Evolutionary conservation across 2,329 filamentous ascomycete species (phyloP), one percentile per base, ranked within the genome.

Genomic region (Endoconidiophora laricicola): DNA sequence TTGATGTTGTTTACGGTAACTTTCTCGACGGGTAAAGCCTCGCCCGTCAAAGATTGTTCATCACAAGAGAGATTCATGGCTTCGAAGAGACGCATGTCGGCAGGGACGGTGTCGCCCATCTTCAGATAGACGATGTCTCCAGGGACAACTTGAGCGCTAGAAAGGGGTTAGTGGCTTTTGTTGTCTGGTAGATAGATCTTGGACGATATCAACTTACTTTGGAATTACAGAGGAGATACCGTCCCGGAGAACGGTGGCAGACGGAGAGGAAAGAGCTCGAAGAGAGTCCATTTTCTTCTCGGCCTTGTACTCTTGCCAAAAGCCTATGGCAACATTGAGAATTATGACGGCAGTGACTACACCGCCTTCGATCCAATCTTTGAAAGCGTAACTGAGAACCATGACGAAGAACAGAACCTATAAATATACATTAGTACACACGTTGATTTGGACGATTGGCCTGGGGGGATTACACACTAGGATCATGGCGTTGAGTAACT

Each of bases 41-140:
- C 83, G 58, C 83, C 83, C 5, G 83, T 87, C 42, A 87, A 72
- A 46, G 83, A 77, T 43, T 81, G 79, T 63, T 87, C 83, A 57
- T 94, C 86, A 59, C 82, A 86, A 54, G 79, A 78, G 43, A 87
- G 71, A 61, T 91, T 90, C 74, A 88, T 83, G 53, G 73, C 75
- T 58, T 86, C 79, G 56, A 83, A 72, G 18, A 81, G 63, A 49
- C 81, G 77, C 39, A 86, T 62, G 59, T 87, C 83, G 37, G 83
- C 83, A 7, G 83, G 82, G 39, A 86, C 74, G 3, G 81, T 83
- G 61, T 86, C 82, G 53, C 83, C 83, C 63, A 77, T 82, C 65
- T 76, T 81, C 58, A 81, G 69, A 37, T 74, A 65, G 53, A 81
- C 69, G 51, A 86, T 70, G 55, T 87, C 83, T 40, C 83, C 84